phyloP scores from a whole-genome alignment of 352 stramenopile species.

The Phytophthora vignae region DNA sequence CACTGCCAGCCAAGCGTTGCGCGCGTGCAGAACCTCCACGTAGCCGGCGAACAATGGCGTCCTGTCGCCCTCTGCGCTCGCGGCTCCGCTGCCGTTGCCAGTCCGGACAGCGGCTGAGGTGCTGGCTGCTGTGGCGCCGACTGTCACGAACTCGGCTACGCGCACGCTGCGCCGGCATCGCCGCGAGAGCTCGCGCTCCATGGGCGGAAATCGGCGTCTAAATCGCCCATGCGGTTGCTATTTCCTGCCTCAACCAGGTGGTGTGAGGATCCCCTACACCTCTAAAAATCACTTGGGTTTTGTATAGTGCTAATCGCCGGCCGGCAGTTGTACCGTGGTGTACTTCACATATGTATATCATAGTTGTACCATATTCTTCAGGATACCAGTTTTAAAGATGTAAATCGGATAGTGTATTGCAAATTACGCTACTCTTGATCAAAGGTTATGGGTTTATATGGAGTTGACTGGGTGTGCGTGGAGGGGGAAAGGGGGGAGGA shows the following conservation, averaged over 20 bases:
- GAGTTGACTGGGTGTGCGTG: neutral
- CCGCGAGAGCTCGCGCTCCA: constrained; percentile 30
- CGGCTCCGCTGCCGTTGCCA: constrained; percentile 7
- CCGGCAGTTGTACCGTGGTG: neutral
- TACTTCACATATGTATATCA: neutral
- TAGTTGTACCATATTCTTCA: neutral
- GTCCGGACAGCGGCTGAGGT: neutral
- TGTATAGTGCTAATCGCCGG: neutral
- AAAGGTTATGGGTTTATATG: neutral
- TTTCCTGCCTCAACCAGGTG: constrained; percentile 6
- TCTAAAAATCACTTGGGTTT: neutral
- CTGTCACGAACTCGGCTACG: constrained; percentile 33
- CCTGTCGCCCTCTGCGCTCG: neutral
- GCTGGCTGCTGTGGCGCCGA: neutral
- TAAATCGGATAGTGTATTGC: no score
- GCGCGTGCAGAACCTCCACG: constrained; percentile 40
- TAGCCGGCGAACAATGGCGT: constrained; percentile 36
- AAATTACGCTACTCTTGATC: neutral
- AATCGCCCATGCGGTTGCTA: neutral
- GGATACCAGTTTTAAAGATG: no score
- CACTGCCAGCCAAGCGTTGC: constrained; percentile 30
- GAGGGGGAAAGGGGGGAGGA: constrained; percentile 23
- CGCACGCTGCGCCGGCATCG: constrained; percentile 30
- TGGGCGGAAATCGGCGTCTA: constrained; percentile 19
- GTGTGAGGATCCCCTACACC: neutral